Evolutionary conservation across 306 rosid species (phyloP), one percentile per base, ranked within the genome.

Genomic region (Glycine soja): DNA sequence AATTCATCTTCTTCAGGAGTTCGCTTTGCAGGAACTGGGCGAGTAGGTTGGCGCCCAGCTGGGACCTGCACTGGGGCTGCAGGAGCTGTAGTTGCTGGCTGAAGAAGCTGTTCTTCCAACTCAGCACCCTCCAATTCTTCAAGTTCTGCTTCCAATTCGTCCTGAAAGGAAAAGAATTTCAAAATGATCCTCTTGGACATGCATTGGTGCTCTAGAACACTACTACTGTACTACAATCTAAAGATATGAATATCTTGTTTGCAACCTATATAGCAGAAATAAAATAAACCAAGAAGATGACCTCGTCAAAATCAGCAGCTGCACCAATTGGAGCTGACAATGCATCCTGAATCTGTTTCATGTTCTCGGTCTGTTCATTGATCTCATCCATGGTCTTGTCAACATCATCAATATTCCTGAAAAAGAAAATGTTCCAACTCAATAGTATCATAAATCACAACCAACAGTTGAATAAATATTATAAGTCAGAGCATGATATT

Each of bases 361-460:
- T 95, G 86, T 93, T 95, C 86, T 95, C 99, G 0, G 98, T 95
- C 82, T 95, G 99, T 81, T 95, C 99, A 80, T 95, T 95, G 80
- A 95, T 95, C 90, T 95, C 99, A 79, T 95, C 99, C 98, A 95
- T 93, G 74, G 98, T 91, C 86, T 95, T 93, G 85, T 95, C 99
- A 32, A 95, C 99, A 56, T 95, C 98, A 74, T 95, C 98, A 46
- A 95, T 95, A 80, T 93, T 95, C 88, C 99, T 95, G 67, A 70
- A 75, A 80, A 78, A 78, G 73, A n/a, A 16, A 34, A 69, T 24
- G 42, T 74, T 10, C 14, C 65, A 70, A 74, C 45, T 15, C 59
- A 81, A 24, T 45, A 53, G 77, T 70, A 45, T 74, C 75, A 77
- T 40, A 70, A 42, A 71, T 56, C 62, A 46, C 10, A 59, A 16